These are phyloP conservation scores for Escovopsis weberi DNA, from an alignment of 2,329 filamentous ascomycete genomes.

Conservation along the genomic window DNA sequence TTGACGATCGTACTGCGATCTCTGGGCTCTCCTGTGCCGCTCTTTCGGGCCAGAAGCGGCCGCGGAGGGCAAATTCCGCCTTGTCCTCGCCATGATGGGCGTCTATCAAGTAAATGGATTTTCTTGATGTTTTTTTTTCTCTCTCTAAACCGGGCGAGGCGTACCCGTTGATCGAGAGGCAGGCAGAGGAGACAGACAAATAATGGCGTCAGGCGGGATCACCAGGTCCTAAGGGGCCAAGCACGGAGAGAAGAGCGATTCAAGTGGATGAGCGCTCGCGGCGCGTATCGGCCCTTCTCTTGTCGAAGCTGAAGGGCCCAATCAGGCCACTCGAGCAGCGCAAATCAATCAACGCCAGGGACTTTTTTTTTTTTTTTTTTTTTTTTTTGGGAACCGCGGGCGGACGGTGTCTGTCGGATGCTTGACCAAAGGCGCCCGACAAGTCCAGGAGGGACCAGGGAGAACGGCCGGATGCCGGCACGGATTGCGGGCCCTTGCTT, in stretches of 20 bases:
- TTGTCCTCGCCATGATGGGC: slow-evolving; percentile 21
- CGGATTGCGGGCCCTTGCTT: slow-evolving; percentile 1
- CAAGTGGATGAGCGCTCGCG: neutral
- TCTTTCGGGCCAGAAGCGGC: slow-evolving; percentile 21
- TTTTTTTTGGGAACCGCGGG: neutral
- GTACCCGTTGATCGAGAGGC: neutral
- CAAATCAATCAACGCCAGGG: too few relatives aligned
- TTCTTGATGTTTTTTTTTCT: neutral
- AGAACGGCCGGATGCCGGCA: slow-evolving; percentile 1
- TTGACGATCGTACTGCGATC: slow-evolving; percentile 18
- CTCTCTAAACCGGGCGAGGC: neutral
- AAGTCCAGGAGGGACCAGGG: neutral
- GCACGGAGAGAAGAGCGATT: neutral
- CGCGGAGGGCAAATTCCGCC: slow-evolving; percentile 17
- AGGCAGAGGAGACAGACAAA: neutral
- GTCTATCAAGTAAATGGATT: neutral
- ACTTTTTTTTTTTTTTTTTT: too few relatives aligned
- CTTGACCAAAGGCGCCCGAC: too few relatives aligned
- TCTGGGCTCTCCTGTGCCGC: slow-evolving; percentile 19
- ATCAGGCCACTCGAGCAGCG: too few relatives aligned
- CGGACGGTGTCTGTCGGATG: too few relatives aligned
- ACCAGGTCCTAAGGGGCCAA: neutral
- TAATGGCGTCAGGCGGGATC: neutral
- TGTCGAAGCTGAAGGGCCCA: too few relatives aligned
- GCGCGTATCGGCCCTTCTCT: neutral